phyloP scores from a whole-genome alignment of 2,329 filamentous ascomycete species.

The Botryotinia calthae region DNA sequence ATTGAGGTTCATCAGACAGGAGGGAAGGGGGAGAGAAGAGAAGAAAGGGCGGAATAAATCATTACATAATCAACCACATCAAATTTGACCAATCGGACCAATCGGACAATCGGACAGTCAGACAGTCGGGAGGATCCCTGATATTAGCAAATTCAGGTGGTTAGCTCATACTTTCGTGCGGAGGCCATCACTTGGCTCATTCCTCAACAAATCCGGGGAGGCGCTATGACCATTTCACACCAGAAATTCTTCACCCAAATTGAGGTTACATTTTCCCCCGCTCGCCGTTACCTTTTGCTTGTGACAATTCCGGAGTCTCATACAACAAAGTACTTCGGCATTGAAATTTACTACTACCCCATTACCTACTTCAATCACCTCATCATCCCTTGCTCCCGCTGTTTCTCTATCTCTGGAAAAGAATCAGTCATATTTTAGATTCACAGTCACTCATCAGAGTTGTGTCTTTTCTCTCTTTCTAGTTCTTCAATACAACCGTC shows the following conservation, averaged over 20 bases:
- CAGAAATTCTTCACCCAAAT: not conserved
- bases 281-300: slow-evolving; percentile 6
- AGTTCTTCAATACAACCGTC: not conserved
- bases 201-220: slow-evolving; percentile 7
- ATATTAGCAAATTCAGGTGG: not conserved
- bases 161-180: not conserved
- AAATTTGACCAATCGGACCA: not conserved
- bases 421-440: not conserved
- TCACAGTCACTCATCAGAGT: not conserved
- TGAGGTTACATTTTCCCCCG: not conserved
- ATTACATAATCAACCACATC: not conserved
- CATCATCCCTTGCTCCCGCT: not conserved
- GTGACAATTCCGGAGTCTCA: not conserved
- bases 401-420: not conserved
- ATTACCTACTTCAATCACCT: not conserved
- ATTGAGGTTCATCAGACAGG: not conserved
- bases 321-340: not conserved
- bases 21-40: not conserved
- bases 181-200: not conserved
- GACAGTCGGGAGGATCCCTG: not conserved
- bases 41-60: not conserved
- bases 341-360: not conserved
- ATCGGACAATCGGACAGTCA: not conserved
- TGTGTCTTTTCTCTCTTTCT: not conserved
- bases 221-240: slow-evolving; percentile 5